These are phyloP conservation scores for Podospora didyma DNA, from an alignment of 495 filamentous ascomycete species.

Conservation along the genomic window DNA sequence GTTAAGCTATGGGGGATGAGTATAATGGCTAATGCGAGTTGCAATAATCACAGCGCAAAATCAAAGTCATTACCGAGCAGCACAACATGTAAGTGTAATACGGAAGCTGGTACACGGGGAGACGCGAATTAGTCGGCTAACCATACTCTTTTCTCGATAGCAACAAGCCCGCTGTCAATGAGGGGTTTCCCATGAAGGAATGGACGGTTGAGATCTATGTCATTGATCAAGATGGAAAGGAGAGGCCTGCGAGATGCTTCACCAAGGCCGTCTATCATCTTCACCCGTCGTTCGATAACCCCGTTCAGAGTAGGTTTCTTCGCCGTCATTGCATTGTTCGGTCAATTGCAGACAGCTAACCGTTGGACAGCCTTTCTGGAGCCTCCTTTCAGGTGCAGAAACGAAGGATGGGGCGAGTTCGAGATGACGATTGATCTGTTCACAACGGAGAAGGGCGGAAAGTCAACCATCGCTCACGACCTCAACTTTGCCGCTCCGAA, in stretches of 20 bases:
- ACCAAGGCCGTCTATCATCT: slow-evolving; percentile 88
- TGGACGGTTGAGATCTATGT: slow-evolving; percentile 64
- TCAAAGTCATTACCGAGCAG: slow-evolving; percentile 92
- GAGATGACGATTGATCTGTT: slow-evolving; percentile 84
- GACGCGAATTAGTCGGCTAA: too few relatives aligned
- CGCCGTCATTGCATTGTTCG: not conserved
- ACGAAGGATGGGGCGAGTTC: slow-evolving; percentile 99
- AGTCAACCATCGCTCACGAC: slow-evolving; percentile 77
- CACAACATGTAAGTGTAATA: slow-evolving; percentile 68
- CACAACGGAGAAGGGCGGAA: slow-evolving; percentile 79
- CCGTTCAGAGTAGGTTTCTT: slow-evolving; percentile 66
- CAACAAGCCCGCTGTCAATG: slow-evolving; percentile 67
- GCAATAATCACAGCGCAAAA: slow-evolving; percentile 53
- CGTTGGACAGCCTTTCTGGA: slow-evolving; percentile 63
- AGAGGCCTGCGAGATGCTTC: slow-evolving; percentile 77
- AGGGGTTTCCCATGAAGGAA: slow-evolving; percentile 87
- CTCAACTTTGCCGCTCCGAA: slow-evolving; percentile 79
- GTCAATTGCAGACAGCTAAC: too few relatives aligned
- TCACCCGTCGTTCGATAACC: slow-evolving; percentile 86
- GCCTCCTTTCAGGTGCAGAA: slow-evolving; percentile 82
- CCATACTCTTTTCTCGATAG: slow-evolving; percentile 22
- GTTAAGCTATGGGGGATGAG: not conserved
- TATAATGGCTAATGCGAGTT: slow-evolving; percentile 7
- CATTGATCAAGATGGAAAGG: slow-evolving; percentile 56
- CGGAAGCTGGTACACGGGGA: too few relatives aligned